A percentile compares a stretch with the other conserved stretches of the same genome.
phyloP scores from a whole-genome alignment of 352 stramenopile species.

The Lagenidium sp. region DNA sequence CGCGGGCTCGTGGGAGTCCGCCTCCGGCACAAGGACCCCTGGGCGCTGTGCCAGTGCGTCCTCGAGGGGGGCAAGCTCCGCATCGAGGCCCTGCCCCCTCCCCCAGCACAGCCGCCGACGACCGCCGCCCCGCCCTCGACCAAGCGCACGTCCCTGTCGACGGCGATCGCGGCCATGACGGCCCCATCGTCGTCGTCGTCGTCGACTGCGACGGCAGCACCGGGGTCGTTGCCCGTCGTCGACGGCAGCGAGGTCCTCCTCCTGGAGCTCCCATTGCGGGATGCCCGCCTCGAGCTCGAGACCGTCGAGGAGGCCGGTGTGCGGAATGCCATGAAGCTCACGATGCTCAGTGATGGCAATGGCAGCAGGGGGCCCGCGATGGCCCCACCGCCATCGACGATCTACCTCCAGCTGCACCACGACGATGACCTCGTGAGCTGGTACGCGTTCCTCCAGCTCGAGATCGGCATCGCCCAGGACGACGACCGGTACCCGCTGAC shows the following conservation, averaged over 20 bases:
- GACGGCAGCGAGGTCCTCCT: background rate
- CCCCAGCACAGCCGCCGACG: background rate
- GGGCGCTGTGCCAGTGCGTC: constrained; percentile 19
- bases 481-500: constrained; percentile 29
- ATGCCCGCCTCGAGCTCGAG: constrained; percentile 35
- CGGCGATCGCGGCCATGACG: too few relatives aligned
- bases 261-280: constrained; percentile 29
- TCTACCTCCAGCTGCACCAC: constrained; percentile 32
- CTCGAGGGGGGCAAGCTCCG: constrained; percentile 29
- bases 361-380: background rate
- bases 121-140: too few relatives aligned
- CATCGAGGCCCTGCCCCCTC: constrained; percentile 9
- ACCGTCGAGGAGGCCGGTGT: constrained; percentile 21
- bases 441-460: constrained; percentile 44
- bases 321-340: constrained; percentile 40
- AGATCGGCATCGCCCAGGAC: constrained; percentile 37
- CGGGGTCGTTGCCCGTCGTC: too few relatives aligned
- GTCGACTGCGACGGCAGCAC: too few relatives aligned
- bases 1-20: constrained; percentile 23
- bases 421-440: constrained; percentile 43
- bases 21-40: constrained; percentile 24
- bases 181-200: too few relatives aligned
- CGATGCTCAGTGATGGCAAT: background rate
- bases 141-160: too few relatives aligned
- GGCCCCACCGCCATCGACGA: too few relatives aligned